These are phyloP conservation scores for Crepidotus variabilis DNA, from an alignment of 768 basidiomycete genomes.

Conservation along the genomic window DNA sequence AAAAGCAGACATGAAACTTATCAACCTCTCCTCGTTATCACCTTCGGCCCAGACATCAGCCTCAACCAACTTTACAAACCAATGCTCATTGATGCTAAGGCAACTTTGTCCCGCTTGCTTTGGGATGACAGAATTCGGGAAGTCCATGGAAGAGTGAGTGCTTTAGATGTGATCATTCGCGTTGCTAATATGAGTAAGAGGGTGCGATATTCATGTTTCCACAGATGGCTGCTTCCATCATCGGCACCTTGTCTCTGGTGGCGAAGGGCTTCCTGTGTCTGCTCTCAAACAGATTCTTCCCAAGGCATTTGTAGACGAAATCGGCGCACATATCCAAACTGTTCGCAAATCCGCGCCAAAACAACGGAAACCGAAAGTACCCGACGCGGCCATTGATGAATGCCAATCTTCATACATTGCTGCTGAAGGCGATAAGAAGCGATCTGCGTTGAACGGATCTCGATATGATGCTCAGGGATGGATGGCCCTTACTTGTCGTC, in stretches of 20 bases:
- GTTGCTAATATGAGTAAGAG: slow-evolving; percentile 14
- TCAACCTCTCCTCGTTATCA: background rate
- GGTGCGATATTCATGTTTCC: slow-evolving; percentile 32
- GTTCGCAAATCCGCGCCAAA: no score
- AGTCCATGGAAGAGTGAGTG: slow-evolving; percentile 16
- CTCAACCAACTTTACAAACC: background rate
- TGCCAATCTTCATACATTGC: no score
- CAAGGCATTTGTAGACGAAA: no score
- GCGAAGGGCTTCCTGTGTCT: slow-evolving; percentile 9
- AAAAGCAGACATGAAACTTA: background rate
- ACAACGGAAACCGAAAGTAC: no score
- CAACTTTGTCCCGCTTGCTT: slow-evolving; percentile 17
- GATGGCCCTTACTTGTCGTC: slow-evolving; percentile 30
- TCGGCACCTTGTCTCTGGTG: slow-evolving; percentile 18
- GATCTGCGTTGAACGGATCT: no score
- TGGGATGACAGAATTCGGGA: slow-evolving; percentile 21
- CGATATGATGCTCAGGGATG: no score
- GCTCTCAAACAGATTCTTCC: no score
- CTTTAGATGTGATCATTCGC: background rate
- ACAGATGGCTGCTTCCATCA: slow-evolving; percentile 39
- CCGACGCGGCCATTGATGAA: no score
- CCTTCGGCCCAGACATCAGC: background rate
- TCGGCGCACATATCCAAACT: no score
- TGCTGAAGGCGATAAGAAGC: no score
- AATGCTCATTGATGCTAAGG: background rate